Evolutionary conservation across 331 rosid genomes (phyloP).

Genomic region (Stylosanthes scabra): DNA sequence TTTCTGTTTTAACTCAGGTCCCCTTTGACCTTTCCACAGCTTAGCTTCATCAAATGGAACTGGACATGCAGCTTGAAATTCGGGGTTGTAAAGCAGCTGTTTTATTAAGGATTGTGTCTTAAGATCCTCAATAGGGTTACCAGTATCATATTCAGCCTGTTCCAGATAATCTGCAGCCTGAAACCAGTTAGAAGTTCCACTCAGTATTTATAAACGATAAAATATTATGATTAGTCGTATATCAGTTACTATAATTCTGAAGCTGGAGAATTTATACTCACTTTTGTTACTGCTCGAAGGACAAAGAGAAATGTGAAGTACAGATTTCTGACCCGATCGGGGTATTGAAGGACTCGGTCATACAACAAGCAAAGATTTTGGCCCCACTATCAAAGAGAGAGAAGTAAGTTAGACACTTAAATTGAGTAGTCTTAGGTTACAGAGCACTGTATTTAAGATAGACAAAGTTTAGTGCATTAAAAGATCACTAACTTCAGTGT

Average conservation of each 20-base stretch:
- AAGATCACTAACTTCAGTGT: too few relatives aligned
- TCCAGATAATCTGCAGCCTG: constrained; percentile 94
- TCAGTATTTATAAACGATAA: constrained; percentile 14
- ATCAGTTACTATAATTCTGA: constrained; percentile 4
- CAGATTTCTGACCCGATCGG: constrained; percentile 91
- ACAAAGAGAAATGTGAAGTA: constrained; percentile 96
- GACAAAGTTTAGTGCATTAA: background rate
- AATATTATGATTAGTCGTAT: constrained; percentile 20
- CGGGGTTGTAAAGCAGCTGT: constrained; percentile 78
- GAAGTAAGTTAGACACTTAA: constrained; percentile 29
- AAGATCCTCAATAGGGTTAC: constrained; percentile 76
- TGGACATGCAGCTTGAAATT: constrained; percentile 97
- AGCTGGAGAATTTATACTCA: constrained; percentile 45
- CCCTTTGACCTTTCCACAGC: constrained; percentile 95
- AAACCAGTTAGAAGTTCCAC: constrained; percentile 27
- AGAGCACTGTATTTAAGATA: background rate
- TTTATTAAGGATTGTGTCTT: constrained; percentile 79
- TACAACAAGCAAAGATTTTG: constrained; percentile 75
- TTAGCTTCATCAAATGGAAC: constrained; percentile 98
- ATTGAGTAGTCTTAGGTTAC: constrained; percentile 1
- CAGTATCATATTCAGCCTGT: constrained; percentile 93
- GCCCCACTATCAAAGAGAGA: constrained; percentile 81
- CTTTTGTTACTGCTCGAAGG: constrained; percentile 96
- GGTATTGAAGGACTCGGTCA: constrained; percentile 83
- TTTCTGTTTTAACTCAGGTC: constrained; percentile 91